These are phyloP conservation scores for Lepiota subincarnata DNA, from an alignment of 768 basidiomycete genomes.

Conservation along the genomic window DNA sequence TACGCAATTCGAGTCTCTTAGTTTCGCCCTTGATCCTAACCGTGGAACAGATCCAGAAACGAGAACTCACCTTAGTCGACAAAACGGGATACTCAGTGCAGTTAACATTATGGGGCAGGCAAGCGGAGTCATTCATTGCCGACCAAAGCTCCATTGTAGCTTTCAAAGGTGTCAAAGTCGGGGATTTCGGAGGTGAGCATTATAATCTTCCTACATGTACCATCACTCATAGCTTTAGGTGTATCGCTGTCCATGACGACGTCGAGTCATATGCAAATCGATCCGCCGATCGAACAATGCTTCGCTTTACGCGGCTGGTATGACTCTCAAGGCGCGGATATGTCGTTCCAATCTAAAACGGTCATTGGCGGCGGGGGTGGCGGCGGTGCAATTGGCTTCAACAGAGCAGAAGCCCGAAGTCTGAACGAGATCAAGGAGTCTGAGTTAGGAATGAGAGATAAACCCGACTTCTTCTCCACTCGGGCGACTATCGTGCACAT, in stretches of 20 bases:
- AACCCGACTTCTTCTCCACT: slow-evolving; percentile 73
- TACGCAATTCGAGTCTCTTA: slow-evolving; percentile 20
- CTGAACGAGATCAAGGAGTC: slow-evolving; percentile 76
- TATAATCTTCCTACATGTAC: not conserved
- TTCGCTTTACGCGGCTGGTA: slow-evolving; percentile 91
- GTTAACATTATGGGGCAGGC: slow-evolving; percentile 93
- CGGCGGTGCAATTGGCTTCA: slow-evolving; percentile 44
- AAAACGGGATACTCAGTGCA: slow-evolving; percentile 72
- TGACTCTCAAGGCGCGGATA: slow-evolving; percentile 59
- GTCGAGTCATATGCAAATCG: slow-evolving; percentile 74
- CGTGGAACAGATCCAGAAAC: slow-evolving; percentile 66
- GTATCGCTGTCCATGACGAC: slow-evolving; percentile 82
- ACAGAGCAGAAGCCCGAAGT: slow-evolving; percentile 68
- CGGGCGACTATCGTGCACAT: slow-evolving; percentile 87
- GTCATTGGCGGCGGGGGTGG: slow-evolving; percentile 32
- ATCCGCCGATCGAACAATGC: slow-evolving; percentile 91
- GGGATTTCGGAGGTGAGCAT: slow-evolving; percentile 50
- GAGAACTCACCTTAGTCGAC: slow-evolving; percentile 88
- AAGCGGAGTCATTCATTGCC: slow-evolving; percentile 76
- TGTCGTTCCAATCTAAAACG: slow-evolving; percentile 71
- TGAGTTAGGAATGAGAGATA: slow-evolving; percentile 72
- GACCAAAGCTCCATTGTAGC: slow-evolving; percentile 72
- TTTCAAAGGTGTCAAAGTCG: slow-evolving; percentile 90
- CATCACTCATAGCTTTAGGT: slow-evolving; percentile 37
- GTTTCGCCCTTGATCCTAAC: not conserved